Conservation (phyloP, 768 basidiomycete species). For the Lentinula sp. region DNA sequence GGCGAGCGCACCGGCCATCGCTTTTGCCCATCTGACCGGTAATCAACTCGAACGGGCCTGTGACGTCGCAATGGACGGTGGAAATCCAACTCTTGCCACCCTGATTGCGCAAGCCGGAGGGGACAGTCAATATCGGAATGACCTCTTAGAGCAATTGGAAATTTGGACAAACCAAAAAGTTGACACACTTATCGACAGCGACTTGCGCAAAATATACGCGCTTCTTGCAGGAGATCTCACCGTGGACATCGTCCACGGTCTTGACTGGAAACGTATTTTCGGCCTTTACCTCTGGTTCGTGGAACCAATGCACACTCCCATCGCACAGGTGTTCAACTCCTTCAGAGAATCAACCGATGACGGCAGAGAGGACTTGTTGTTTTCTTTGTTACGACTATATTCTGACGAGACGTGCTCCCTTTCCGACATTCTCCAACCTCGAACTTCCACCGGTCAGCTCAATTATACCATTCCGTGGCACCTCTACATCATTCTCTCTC, state of each 20-base stretch:
- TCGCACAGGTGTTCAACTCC: slow-evolving; percentile 59
- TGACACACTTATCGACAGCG: slow-evolving; percentile 60
- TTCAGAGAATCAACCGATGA: slow-evolving; percentile 50
- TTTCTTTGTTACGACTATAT: slow-evolving; percentile 73
- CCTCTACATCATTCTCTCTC: slow-evolving; percentile 80
- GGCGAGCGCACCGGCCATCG: slow-evolving; percentile 38
- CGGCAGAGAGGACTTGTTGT: slow-evolving; percentile 65
- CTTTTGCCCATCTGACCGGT: slow-evolving; percentile 80
- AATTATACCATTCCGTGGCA: slow-evolving; percentile 91
- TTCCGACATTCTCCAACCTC: slow-evolving; percentile 62
- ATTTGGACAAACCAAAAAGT: slow-evolving; percentile 80
- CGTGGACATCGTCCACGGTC: slow-evolving; percentile 55
- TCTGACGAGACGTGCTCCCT: slow-evolving; percentile 66
- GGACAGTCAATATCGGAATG: slow-evolving; percentile 65
- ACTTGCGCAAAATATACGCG: slow-evolving; percentile 76
- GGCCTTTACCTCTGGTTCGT: slow-evolving; percentile 90
- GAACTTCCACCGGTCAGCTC: slow-evolving; percentile 62
- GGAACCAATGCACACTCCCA: slow-evolving; percentile 60
- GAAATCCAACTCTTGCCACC: slow-evolving; percentile 82
- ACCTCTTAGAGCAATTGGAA: slow-evolving; percentile 68
- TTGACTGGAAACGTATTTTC: slow-evolving; percentile 95
- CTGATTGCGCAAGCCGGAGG: slow-evolving; percentile 85
- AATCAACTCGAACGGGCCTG: slow-evolving; percentile 85
- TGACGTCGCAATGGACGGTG: slow-evolving; percentile 63
- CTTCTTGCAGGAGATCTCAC: slow-evolving; percentile 71